Conservation (phyloP, 2,329 filamentous ascomycete genomes). For the Didymella lethalis region DNA sequence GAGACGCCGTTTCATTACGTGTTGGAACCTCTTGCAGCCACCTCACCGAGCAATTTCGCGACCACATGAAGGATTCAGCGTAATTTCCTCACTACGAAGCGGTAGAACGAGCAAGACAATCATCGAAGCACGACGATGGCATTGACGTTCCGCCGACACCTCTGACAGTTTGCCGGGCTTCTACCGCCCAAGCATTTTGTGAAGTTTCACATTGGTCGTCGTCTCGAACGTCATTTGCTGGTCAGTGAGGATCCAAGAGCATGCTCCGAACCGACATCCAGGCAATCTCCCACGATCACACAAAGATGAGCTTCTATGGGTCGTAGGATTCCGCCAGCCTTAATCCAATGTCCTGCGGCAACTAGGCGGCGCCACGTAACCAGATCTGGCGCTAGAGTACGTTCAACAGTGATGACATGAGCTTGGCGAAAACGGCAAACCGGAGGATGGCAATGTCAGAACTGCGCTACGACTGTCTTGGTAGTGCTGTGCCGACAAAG, state of each 20-base stretch:
- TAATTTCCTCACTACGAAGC: conserved; percentile 14
- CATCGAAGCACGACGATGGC: conserved; percentile 5
- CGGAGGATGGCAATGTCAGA: conserved; percentile 27
- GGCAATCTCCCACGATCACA: conserved; percentile 31
- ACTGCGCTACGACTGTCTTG: conserved; percentile 28
- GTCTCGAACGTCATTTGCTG: conserved; percentile 28
- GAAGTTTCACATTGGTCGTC: conserved; percentile 33
- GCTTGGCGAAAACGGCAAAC: conserved; percentile 31
- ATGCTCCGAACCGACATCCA: conserved; percentile 33
- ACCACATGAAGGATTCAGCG: conserved; percentile 13
- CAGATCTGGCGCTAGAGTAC: conserved; percentile 28
- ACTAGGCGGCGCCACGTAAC: conserved; percentile 28
- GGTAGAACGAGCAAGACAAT: not conserved
- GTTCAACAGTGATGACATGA: conserved; percentile 38
- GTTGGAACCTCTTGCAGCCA: conserved; percentile 12
- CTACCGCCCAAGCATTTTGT: conserved; percentile 23
- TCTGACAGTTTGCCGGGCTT: conserved; percentile 17
- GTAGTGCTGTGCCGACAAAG: conserved; percentile 26
- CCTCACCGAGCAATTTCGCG: conserved; percentile 12
- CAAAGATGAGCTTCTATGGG: conserved; percentile 30
- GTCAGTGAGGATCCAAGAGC: conserved; percentile 22
- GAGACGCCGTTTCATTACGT: conserved; percentile 3
- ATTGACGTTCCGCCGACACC: conserved; percentile 35
- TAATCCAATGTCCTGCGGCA: conserved; percentile 33
- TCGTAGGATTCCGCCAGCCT: conserved; percentile 30